A percentile compares a stretch with the other conserved stretches of the same genome.
phyloP scores from a whole-genome alignment of 805 yeast genomes.

The Yamadazyma nakazawae region DNA sequence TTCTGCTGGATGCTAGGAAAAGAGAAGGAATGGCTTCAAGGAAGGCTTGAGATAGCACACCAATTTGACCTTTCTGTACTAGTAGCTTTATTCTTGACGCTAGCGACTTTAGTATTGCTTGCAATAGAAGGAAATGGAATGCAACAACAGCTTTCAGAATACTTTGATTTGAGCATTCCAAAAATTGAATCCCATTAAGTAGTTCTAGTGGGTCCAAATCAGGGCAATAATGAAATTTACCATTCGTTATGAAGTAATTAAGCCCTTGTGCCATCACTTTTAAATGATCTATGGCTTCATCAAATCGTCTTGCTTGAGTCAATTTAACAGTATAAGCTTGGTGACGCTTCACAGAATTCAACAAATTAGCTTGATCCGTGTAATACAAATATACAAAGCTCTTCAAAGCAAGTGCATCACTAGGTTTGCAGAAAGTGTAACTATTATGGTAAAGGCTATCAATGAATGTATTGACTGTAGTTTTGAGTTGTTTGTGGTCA shows the following conservation, averaged over 20 bases:
- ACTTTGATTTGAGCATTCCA: neutral
- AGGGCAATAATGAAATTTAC: neutral
- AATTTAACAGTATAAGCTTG: conserved; percentile 24
- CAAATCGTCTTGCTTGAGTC: conserved; percentile 4
- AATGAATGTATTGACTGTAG: neutral
- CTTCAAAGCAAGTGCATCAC: neutral
- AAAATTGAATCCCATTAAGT: neutral
- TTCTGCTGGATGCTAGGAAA: conserved; percentile 18
- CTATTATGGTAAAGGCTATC: neutral
- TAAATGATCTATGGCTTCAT: conserved; percentile 16
- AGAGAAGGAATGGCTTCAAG: conserved; percentile 15
- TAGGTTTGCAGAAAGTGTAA: neutral
- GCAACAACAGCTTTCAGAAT: conserved; percentile 18
- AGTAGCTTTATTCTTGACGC: neutral
- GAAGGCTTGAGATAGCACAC: conserved; percentile 6
- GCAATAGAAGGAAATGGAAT: conserved; percentile 27
- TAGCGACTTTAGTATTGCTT: conserved; percentile 17
- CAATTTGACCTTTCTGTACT: neutral
- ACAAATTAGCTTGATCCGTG: neutral
- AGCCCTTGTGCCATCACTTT: conserved; percentile 3
- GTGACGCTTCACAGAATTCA: conserved; percentile 22
- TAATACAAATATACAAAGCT: conserved; percentile 12
- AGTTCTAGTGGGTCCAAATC: neutral
- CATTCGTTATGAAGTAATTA: neutral
- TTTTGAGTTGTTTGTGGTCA: neutral